These are phyloP conservation scores for Tetrahymena elliotti DNA, from an alignment of 73 alveolate genomes.

Conservation along the genomic window DNA sequence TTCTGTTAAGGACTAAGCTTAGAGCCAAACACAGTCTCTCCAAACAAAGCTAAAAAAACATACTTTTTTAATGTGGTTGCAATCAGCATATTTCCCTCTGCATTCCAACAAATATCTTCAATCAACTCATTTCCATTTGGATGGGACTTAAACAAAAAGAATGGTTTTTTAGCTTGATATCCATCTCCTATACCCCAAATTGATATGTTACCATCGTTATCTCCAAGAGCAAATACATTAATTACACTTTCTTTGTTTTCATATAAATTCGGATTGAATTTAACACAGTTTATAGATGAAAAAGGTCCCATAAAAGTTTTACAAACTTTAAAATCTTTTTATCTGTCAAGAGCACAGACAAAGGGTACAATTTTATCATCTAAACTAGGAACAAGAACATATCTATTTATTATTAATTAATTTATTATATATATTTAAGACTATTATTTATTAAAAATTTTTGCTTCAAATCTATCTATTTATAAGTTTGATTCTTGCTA, in stretches of 20 bases:
- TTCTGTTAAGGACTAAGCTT: background rate
- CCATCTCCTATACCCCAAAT: slow-evolving; percentile 16
- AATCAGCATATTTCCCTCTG: slow-evolving; percentile 3
- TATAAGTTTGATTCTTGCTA: no score
- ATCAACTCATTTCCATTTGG: slow-evolving; percentile 16
- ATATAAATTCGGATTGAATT: slow-evolving; percentile 8
- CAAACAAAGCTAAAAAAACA: slow-evolving; percentile 3
- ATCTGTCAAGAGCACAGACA: slow-evolving; percentile 14
- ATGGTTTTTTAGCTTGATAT: slow-evolving; percentile 6
- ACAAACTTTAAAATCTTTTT: slow-evolving; percentile 9
- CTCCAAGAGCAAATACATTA: slow-evolving; percentile 33
- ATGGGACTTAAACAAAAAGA: slow-evolving; percentile 5
- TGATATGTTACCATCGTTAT: slow-evolving; percentile 36
- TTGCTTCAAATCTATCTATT: no score
- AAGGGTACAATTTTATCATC: slow-evolving; percentile 39
- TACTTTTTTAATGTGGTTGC: slow-evolving; percentile 35
- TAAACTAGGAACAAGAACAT: slow-evolving; percentile 19
- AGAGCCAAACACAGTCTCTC: slow-evolving; percentile 10
- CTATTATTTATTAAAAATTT: no score
- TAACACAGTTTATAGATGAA: slow-evolving; percentile 29
- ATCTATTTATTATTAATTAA: background rate
- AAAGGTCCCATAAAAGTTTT: slow-evolving; percentile 30
- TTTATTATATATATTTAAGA: no score
- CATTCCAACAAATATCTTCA: slow-evolving; percentile 28
- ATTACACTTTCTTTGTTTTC: slow-evolving; percentile 1